A percentile compares a stretch with the other conserved stretches of the same genome.
phyloP scores from a whole-genome alignment of 2,329 filamentous ascomycete genomes.

The Neurospora sp. region DNA sequence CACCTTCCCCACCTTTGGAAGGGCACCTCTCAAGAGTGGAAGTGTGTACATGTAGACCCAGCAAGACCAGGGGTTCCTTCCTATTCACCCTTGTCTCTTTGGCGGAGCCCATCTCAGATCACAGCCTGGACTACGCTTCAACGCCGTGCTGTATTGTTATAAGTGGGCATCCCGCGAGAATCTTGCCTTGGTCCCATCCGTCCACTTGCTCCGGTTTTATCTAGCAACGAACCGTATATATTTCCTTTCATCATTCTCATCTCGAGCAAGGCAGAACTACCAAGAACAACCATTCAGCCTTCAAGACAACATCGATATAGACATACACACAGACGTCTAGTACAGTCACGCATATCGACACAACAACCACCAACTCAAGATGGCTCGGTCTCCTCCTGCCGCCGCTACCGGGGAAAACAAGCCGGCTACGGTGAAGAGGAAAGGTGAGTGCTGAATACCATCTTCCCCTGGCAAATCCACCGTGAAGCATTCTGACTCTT shows the following conservation, averaged over 20 bases:
- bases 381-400: slow-evolving; percentile 33
- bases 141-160: neutral
- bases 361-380: slow-evolving; percentile 8
- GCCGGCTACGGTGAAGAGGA: slow-evolving; percentile 26
- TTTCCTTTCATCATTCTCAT: neutral
- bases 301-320: neutral
- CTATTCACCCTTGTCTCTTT: neutral
- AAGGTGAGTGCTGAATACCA: slow-evolving; percentile 26
- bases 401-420: slow-evolving; percentile 9
- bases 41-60: neutral
- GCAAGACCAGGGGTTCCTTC: neutral
- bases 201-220: neutral
- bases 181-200: neutral
- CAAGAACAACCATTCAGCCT: neutral
- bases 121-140: neutral
- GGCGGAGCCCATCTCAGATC: neutral
- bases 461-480: neutral
- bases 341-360: neutral
- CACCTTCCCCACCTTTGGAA: neutral
- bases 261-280: neutral
- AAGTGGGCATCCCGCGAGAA: neutral
- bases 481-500: neutral
- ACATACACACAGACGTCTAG: neutral
- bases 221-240: neutral
- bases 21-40: neutral